Base-by-base conservation (phyloP, 371 early-diverging fungal genomes). In the Zancudomyces culisetae region DNA sequence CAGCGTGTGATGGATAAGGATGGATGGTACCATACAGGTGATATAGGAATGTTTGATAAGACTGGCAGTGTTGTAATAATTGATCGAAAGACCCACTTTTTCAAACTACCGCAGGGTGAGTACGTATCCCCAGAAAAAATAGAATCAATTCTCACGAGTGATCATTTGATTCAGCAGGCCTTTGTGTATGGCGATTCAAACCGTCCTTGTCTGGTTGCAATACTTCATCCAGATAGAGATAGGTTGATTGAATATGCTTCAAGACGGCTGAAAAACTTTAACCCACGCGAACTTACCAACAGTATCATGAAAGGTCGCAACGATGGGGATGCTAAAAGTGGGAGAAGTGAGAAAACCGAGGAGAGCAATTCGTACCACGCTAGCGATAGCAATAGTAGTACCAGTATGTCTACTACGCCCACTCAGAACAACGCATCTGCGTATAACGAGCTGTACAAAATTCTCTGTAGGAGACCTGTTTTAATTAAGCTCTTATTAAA, bases 1-100 rank as follows among this genome's bases (percentile, higher is more conserved):
- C 65, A 57, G 15, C 87, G 90, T 57, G 64, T 81, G 0, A 61
- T 91, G 40, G 81, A 81, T 50, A 66, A 74, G 0, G 93, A 92
- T 39, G 91, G 90, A 0, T 99, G 96, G 98, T 60, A 85, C 29
- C 77, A 80, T 51, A 92, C 97, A 1, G 87, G 85, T 15, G 99
- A 98, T 61, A 80, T 99, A 61, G 95, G 83, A 23, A 64, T 68
- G 59, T 63, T 90, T 45, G 76, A 88, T 56, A 70, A 73, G 42
- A 64, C 70, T n/a, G 90, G 88, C 12, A 81, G 87, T 18, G 46
- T 77, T 23, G 52, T 59, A 6, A 66, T 81, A 43, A 68, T 80
- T 23, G 82, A 80, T 28, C 66, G 82, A 51, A 64, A 60, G 29
- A 79, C 77, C 59, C 78, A 81, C 45, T 65, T 77, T 28, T 78